These are phyloP conservation scores for Ephemerocybe angulata DNA, from an alignment of 768 basidiomycete genomes.

Conservation along the genomic window DNA sequence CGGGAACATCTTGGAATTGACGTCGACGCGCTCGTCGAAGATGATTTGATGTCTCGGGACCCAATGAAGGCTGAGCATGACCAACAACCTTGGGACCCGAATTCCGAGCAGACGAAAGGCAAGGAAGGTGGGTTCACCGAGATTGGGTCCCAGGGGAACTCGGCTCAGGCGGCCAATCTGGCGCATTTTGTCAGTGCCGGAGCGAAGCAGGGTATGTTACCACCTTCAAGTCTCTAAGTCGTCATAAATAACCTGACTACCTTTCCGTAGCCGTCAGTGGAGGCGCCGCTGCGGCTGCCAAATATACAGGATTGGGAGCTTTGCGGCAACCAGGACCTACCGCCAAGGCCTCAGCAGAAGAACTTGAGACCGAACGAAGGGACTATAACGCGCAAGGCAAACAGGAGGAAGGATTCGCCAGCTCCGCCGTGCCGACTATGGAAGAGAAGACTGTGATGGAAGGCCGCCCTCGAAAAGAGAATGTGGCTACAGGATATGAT, in stretches of 20 bases:
- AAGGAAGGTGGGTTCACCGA: constrained; percentile 40
- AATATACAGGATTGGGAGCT: constrained; percentile 42
- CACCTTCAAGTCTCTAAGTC: too few relatives aligned
- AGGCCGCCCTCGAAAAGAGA: constrained; percentile 33
- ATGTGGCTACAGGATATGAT: constrained; percentile 15
- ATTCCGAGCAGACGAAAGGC: constrained; percentile 57
- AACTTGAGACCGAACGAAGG: constrained; percentile 46
- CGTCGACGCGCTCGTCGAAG: constrained; percentile 82
- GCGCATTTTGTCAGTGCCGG: constrained; percentile 35
- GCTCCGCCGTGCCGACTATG: constrained; percentile 60
- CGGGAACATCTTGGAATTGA: constrained; percentile 94
- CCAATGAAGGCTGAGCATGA: constrained; percentile 48
- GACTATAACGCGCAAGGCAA: constrained; percentile 51
- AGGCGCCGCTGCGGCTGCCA: constrained; percentile 18
- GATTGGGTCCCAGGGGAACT: constrained; percentile 33
- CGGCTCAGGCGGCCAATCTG: constrained; percentile 27
- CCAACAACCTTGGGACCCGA: constrained; percentile 70
- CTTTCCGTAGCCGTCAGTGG: constrained; percentile 14
- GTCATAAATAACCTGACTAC: too few relatives aligned
- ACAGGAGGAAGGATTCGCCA: constrained; percentile 53
- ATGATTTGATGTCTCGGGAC: constrained; percentile 57
- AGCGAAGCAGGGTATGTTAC: constrained; percentile 47
- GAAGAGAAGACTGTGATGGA: constrained; percentile 66
- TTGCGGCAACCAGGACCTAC: constrained; percentile 31
- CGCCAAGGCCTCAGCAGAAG: constrained; percentile 38